Base-by-base conservation (phyloP, 2,329 filamentous ascomycete genomes). In the Sporothrix phasma region DNA sequence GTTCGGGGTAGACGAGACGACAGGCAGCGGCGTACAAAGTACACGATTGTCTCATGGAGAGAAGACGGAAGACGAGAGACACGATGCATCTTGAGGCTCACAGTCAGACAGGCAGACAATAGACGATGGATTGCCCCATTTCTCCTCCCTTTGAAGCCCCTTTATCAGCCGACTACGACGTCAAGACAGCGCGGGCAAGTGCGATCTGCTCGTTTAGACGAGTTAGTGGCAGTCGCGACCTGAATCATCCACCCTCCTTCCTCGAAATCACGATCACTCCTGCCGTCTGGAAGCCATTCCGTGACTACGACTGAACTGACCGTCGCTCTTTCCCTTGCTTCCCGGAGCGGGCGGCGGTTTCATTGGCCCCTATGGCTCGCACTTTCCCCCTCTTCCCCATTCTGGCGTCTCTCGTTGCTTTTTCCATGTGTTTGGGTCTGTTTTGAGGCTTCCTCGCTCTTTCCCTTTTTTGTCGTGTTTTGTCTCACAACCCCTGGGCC, bases 301-400 rank as follows among this genome's bases (percentile, higher is more conserved):
- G 2, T 34, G 5, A 31, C 19, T 22, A 58, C 22, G 4, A 41
- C 34, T 10, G 8, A 7, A 11, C 17, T 26, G 29, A 2, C 53
- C 24, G 15, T 58, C 54, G 39, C 47, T 63, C 37, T 37, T 63
- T 56, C 49, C 61, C 49, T 49, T 61, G 43, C 43, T 26, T 46
- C 31, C 17, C 51, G 19, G 31, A 39, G 51, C 51, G 51, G 51
- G 4, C 51, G 31, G n/a, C 17, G 51, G 31, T 10, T 15, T 56
- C 31, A 24, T 19, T 39, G 19, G 31, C 31, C 24, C 51, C 51
- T 22, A 39, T 31, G 31, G 19, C 39, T 17, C 49, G 11, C 37
- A 22, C 31, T 24, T 7, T 56, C 51, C n/a, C n/a, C 51, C 34
- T 24, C 19, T 19, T 47, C 26, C 45, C 22, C 45, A 13, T 13